Conservation (phyloP, 75 land plant species). For the Gnetum montanum region DNA sequence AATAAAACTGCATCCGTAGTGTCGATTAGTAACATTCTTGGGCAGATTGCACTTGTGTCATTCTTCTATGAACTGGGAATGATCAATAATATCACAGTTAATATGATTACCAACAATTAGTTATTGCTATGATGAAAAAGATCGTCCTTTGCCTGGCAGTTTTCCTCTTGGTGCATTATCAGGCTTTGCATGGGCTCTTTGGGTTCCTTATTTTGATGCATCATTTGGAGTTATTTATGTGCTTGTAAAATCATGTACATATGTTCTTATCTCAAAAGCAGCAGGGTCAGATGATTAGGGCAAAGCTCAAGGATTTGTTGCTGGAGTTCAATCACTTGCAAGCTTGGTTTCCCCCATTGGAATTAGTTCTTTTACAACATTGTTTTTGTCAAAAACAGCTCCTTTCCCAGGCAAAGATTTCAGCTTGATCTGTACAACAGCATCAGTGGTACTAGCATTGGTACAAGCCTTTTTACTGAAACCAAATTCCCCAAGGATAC, state of each 20-base stretch:
- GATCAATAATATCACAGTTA: constrained; percentile 47
- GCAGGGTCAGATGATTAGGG: constrained; percentile 54
- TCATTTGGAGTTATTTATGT: constrained; percentile 51
- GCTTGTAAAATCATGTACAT: constrained; percentile 57
- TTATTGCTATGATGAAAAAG: constrained; percentile 51
- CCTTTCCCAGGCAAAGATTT: constrained; percentile 62
- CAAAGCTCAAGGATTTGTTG: constrained; percentile 62
- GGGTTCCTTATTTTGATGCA: constrained; percentile 72
- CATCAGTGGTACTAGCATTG: constrained; percentile 49
- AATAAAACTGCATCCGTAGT: constrained; percentile 33
- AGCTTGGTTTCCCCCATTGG: constrained; percentile 51
- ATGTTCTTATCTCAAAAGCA: constrained; percentile 54
- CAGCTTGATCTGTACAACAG: constrained; percentile 41
- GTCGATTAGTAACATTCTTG: constrained; percentile 32
- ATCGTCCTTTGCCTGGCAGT: constrained; percentile 48
- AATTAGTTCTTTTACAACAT: constrained; percentile 55
- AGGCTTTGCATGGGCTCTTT: constrained; percentile 72
- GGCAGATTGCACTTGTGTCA: constrained; percentile 28
- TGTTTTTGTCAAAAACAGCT: constrained; percentile 42
- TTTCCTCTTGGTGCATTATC: constrained; percentile 40
- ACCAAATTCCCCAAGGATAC: no score
- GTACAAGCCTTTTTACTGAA: no score
- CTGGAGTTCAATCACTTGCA: constrained; percentile 51
- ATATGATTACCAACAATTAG: constrained; percentile 53
- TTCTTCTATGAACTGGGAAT: constrained; percentile 67